phyloP scores from a whole-genome alignment of 164 flowering plant genomes.

The Vitis rotundifolia region DNA sequence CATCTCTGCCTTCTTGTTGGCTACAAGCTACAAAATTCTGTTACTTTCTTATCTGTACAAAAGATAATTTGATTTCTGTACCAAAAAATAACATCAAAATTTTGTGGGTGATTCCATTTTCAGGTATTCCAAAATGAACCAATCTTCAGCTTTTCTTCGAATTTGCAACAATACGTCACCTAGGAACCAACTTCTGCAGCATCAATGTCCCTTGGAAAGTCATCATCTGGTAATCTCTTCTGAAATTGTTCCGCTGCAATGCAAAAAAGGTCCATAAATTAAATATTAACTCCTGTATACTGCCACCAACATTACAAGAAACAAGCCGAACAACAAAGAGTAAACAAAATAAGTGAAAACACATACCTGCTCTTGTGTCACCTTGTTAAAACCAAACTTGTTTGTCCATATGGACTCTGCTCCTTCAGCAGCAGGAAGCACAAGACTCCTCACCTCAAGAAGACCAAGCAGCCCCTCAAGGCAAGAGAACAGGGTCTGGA shows the following conservation, averaged over 20 bases:
- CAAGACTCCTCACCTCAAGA: slow-evolving; percentile 44
- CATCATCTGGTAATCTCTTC: slow-evolving; percentile 44
- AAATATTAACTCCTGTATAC: too few relatives aligned
- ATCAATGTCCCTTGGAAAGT: slow-evolving; percentile 63
- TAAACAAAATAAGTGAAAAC: not conserved
- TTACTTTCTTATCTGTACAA: not conserved
- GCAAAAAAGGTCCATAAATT: not conserved
- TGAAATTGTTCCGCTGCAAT: slow-evolving; percentile 41
- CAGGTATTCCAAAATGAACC: not conserved
- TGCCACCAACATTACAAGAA: not conserved
- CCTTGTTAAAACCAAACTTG: slow-evolving; percentile 52
- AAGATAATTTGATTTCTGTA: too few relatives aligned
- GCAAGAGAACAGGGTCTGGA: slow-evolving; percentile 54
- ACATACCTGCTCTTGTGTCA: slow-evolving; percentile 45
- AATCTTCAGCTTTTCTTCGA: not conserved
- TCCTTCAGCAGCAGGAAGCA: slow-evolving; percentile 74
- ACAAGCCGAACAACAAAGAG: not conserved
- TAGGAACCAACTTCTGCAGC: slow-evolving; percentile 49
- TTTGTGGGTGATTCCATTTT: not conserved
- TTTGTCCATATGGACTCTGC: slow-evolving; percentile 64
- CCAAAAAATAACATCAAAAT: too few relatives aligned
- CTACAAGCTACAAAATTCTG: too few relatives aligned
- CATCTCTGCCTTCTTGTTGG: too few relatives aligned
- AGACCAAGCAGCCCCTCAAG: slow-evolving; percentile 48
- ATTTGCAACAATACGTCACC: slow-evolving; percentile 5